Evolutionary conservation across 169 alveolate genomes (phyloP).

Genomic region (Perkinsus olseni): DNA sequence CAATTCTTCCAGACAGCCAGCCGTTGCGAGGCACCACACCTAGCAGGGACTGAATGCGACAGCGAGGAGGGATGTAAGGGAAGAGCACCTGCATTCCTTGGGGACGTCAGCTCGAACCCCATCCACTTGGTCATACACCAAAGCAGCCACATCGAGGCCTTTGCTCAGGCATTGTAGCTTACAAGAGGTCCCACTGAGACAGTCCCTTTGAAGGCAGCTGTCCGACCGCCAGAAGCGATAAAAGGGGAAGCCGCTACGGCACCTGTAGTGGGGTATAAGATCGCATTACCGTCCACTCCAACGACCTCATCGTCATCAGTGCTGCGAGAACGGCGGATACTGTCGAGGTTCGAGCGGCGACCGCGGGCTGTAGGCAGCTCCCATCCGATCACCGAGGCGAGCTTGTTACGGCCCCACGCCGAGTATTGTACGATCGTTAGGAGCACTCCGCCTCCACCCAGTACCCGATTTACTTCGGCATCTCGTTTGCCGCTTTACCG

Average conservation of each 20-base stretch:
- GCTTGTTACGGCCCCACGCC: no score
- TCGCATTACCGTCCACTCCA: no score
- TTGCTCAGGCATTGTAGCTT: neutral
- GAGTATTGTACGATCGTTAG: no score
- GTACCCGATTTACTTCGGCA: neutral
- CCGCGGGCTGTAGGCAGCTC: no score
- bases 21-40: neutral
- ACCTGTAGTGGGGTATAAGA: neutral
- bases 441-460: neutral
- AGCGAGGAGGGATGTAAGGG: neutral
- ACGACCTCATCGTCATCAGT: no score
- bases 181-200: neutral
- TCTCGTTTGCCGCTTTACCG: neutral
- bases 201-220: neutral
- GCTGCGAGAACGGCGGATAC: no score
- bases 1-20: neutral
- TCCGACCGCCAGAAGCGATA: neutral
- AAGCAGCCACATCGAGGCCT: neutral
- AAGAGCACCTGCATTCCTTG: neutral
- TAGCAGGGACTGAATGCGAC: neutral
- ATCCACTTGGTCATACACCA: neutral
- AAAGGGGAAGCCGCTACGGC: neutral
- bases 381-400: no score
- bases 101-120: neutral
- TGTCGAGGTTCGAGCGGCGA: no score